These are phyloP conservation scores for Skeletonema potamos DNA, from an alignment of 108 stramenopile genomes.

Conservation along the genomic window DNA sequence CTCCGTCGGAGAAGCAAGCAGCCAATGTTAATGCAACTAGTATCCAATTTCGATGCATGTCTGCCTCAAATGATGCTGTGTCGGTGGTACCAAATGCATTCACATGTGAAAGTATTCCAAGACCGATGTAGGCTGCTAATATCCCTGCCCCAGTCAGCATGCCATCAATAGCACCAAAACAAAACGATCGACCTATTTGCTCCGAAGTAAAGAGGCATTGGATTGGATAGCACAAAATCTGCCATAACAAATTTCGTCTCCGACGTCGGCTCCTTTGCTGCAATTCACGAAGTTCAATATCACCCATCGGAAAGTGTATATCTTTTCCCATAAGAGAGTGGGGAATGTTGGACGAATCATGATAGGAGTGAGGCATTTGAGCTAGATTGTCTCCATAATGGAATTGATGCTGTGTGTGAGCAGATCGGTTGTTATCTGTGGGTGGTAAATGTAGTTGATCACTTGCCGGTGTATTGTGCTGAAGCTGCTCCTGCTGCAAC, in stretches of 20 bases:
- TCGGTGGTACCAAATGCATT: not conserved
- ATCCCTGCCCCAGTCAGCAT: conserved; percentile 74
- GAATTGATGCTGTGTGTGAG: conserved; percentile 30
- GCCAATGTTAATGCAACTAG: conserved; percentile 57
- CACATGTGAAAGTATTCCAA: conserved; percentile 43
- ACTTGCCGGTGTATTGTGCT: not conserved
- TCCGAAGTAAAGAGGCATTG: conserved; percentile 7
- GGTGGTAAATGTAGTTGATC: not conserved
- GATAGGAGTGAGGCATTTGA: not conserved
- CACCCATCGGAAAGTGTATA: not conserved
- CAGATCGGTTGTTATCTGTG: not conserved
- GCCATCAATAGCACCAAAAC: conserved; percentile 81
- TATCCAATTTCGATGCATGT: conserved; percentile 27
- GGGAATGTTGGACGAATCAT: conserved; percentile 1
- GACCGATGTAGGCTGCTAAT: conserved; percentile 59
- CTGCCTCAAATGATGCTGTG: not conserved
- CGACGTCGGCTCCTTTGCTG: conserved; percentile 5
- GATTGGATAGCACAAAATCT: conserved; percentile 33
- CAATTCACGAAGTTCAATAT: not conserved
- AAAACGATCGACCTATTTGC: conserved; percentile 59
- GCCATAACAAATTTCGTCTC: conserved; percentile 6
- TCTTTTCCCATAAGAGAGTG: conserved; percentile 5
- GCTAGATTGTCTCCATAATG: conserved; percentile 14
- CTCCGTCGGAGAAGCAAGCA: conserved; percentile 64
- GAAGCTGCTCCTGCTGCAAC: not conserved